Evolutionary conservation across 805 yeast genomes (phyloP).

Genomic region (Candida easanensis): DNA sequence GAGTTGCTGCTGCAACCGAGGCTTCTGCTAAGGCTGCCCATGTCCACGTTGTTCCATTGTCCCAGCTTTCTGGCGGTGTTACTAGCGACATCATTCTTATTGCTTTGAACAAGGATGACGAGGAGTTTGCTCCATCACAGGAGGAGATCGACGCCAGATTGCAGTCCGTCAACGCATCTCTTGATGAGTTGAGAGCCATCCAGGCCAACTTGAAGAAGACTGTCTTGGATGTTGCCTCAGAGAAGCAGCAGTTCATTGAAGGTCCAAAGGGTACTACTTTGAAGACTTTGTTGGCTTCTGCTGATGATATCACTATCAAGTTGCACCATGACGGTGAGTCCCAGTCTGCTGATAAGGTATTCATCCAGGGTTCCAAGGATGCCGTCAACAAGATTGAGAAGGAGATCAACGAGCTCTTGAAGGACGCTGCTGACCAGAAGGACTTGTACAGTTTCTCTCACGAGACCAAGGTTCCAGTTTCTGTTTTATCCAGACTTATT

Average conservation of each 20-base stretch:
- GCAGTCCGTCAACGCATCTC: constrained; percentile 48
- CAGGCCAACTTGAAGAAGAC: constrained; percentile 51
- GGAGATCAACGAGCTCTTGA: constrained; percentile 52
- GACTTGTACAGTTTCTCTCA: constrained; percentile 42
- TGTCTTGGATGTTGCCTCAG: constrained; percentile 48
- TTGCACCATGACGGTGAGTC: constrained; percentile 37
- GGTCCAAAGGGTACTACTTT: constrained; percentile 65
- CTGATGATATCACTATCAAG: constrained; percentile 38
- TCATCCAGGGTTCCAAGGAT: constrained; percentile 64
- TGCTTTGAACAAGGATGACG: constrained; percentile 41
- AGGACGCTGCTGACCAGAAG: constrained; percentile 51
- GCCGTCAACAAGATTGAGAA: constrained; percentile 55
- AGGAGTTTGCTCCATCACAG: constrained; percentile 71
- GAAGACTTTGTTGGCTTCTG: constrained; percentile 34
- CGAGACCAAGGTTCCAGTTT: constrained; percentile 58
- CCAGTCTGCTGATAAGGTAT: constrained; percentile 51
- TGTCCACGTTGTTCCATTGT: constrained; percentile 60
- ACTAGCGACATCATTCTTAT: constrained; percentile 52
- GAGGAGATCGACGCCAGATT: constrained; percentile 58
- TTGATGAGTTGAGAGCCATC: constrained; percentile 56
- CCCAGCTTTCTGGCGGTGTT: constrained; percentile 42
- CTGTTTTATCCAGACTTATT: constrained; percentile 72
- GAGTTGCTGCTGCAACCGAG: constrained; percentile 41
- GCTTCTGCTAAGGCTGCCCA: constrained; percentile 42
- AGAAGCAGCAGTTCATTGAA: constrained; percentile 54